phyloP scores from a whole-genome alignment of 148 eudicot species.

The Silene conica region DNA sequence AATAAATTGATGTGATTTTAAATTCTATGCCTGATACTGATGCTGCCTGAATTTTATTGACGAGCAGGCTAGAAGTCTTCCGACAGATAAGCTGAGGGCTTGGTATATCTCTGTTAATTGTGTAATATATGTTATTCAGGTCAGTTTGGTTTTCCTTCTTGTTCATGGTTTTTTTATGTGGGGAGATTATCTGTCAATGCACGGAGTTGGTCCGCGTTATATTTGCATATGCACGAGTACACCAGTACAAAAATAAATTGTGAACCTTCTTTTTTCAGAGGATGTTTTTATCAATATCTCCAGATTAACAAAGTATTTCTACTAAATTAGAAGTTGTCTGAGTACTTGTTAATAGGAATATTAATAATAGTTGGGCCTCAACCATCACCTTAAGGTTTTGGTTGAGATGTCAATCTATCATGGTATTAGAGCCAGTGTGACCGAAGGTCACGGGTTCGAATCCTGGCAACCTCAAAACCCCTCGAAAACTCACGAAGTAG shows the following conservation, averaged over 20 bases:
- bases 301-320: no score
- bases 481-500: no score
- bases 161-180: background rate
- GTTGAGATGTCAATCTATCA: no score
- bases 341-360: no score
- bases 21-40: background rate
- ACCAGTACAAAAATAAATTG: background rate
- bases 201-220: background rate
- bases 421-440: no score
- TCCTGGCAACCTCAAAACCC: no score
- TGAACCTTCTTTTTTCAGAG: background rate
- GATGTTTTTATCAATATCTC: no score
- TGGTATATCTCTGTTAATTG: slow-evolving; percentile 58
- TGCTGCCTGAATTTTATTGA: slow-evolving; percentile 10
- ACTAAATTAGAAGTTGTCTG: no score
- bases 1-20: background rate
- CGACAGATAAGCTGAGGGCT: slow-evolving; percentile 69
- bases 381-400: no score
- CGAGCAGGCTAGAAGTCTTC: slow-evolving; percentile 77
- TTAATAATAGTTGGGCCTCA: no score
- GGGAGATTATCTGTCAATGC: background rate
- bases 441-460: no score
- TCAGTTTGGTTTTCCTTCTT: slow-evolving; percentile 16
- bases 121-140: slow-evolving; percentile 70
- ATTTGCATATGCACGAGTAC: background rate